phyloP scores from a whole-genome alignment of 2,329 filamentous ascomycete genomes.

The Pseudogymnoascus sp. region DNA sequence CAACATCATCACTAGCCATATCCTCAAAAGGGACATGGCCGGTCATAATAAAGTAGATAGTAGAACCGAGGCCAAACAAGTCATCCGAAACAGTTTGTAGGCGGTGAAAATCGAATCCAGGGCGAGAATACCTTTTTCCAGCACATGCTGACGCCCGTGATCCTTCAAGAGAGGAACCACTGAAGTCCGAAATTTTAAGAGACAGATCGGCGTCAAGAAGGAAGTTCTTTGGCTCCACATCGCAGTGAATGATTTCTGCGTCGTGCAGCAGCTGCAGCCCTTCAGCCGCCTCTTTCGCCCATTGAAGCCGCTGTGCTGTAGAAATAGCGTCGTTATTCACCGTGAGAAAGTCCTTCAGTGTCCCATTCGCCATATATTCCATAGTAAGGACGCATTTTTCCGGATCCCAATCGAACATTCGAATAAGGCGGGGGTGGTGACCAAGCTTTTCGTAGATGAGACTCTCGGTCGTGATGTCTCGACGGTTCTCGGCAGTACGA shows the following conservation, averaged over 20 bases:
- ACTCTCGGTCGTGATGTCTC: constrained; percentile 20
- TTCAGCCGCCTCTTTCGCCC: constrained; percentile 29
- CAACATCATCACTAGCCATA: constrained; percentile 26
- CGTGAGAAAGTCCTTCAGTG: constrained; percentile 20
- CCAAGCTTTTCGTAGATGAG: constrained; percentile 22
- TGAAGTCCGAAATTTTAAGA: constrained; percentile 32
- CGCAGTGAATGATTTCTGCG: constrained; percentile 32
- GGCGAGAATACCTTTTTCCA: constrained; percentile 21
- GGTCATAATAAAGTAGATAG: constrained; percentile 30
- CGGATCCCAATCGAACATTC: constrained; percentile 21
- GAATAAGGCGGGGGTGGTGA: constrained; percentile 18
- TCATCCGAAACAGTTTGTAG: constrained; percentile 25
- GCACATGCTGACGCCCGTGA: constrained; percentile 19
- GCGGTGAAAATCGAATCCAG: constrained; percentile 22
- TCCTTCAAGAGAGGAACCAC: constrained; percentile 27
- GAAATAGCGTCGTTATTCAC: constrained; percentile 13
- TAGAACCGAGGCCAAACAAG: constrained; percentile 30
- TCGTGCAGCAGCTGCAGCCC: constrained; percentile 30
- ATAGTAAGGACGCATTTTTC: constrained; percentile 22
- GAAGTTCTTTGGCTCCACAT: constrained; percentile 34
- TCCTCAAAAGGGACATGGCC: constrained; percentile 26
- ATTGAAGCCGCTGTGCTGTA: constrained; percentile 20
- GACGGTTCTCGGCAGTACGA: constrained; percentile 12
- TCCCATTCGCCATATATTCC: constrained; percentile 23
- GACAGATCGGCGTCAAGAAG: constrained; percentile 29